These are phyloP conservation scores for Huntiella abstrusa DNA, from an alignment of 2,329 filamentous ascomycete species.

Conservation along the genomic window DNA sequence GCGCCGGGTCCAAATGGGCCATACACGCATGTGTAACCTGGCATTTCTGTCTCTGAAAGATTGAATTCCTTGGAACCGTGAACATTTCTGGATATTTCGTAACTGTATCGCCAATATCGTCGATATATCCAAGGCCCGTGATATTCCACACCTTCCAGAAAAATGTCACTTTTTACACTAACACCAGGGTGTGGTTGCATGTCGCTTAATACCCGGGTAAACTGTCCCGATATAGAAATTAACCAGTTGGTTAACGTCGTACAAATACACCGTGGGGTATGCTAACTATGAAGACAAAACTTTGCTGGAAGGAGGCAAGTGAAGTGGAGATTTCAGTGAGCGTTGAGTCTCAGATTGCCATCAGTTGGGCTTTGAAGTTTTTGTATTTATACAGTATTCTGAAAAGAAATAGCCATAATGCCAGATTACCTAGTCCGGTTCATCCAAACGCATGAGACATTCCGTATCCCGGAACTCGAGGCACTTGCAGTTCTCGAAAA, in stretches of 20 bases:
- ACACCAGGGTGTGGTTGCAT: not conserved
- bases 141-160: not conserved
- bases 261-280: slow-evolving; percentile 1
- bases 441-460: slow-evolving; percentile 77
- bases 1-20: slow-evolving; percentile 49
- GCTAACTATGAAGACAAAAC: not conserved
- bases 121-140: too few relatives aligned
- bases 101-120: too few relatives aligned
- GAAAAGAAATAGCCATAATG: slow-evolving; percentile 21
- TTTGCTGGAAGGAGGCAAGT: too few relatives aligned
- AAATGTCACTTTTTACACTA: not conserved
- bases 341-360: too few relatives aligned
- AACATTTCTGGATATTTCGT: slow-evolving; percentile 22
- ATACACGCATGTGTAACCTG: slow-evolving; percentile 53
- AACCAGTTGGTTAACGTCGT: not conserved
- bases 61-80: slow-evolving; percentile 23
- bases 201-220: not conserved
- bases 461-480: slow-evolving; percentile 67
- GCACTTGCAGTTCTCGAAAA: slow-evolving; percentile 54
- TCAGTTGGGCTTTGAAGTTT: too few relatives aligned
- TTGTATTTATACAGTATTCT: too few relatives aligned
- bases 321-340: too few relatives aligned
- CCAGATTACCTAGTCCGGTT: slow-evolving; percentile 71
- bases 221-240: not conserved
- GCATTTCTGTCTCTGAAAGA: slow-evolving; percentile 46